Conservation (phyloP, 148 eudicot genomes). For the Vaccinium vitisidaea region DNA sequence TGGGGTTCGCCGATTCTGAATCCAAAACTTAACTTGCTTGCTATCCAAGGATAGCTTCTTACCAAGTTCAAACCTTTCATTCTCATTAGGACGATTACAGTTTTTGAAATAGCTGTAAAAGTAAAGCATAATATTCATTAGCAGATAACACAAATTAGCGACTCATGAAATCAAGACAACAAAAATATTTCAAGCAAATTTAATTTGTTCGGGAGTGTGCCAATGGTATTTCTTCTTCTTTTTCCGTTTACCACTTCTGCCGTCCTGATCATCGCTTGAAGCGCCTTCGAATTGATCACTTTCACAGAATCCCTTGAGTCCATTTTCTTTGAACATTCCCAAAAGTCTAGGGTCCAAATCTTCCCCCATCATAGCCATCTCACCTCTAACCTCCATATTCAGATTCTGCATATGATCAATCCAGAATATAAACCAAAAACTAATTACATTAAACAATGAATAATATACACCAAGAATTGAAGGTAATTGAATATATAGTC, state of each 20-base stretch:
- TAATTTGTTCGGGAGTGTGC: slow-evolving; percentile 79
- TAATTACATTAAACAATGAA: not conserved
- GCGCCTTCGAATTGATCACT: slow-evolving; percentile 61
- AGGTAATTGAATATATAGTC: not conserved
- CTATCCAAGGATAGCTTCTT: slow-evolving; percentile 52
- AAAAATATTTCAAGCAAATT: slow-evolving; percentile 13
- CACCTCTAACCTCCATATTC: slow-evolving; percentile 56
- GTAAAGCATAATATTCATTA: not conserved
- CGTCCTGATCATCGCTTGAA: slow-evolving; percentile 40
- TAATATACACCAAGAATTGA: not conserved
- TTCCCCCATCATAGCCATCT: slow-evolving; percentile 42
- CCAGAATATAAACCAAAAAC: not conserved
- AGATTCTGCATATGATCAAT: slow-evolving; percentile 22
- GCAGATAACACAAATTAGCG: not conserved
- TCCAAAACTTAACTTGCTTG: slow-evolving; percentile 88
- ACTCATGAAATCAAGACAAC: not conserved
- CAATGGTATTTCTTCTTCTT: slow-evolving; percentile 66
- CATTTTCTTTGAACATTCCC: slow-evolving; percentile 41
- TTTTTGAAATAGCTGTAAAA: slow-evolving; percentile 55
- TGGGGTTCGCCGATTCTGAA: slow-evolving; percentile 88
- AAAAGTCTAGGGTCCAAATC: slow-evolving; percentile 34
- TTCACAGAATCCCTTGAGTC: slow-evolving; percentile 40
- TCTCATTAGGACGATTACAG: slow-evolving; percentile 73
- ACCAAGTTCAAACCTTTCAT: slow-evolving; percentile 65
- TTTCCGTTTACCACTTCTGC: slow-evolving; percentile 18